Percentiles rank a stretch among this genome's conserved stretches.
Evolutionary conservation across 2,329 filamentous ascomycete species (phyloP).

Genomic region (Dactylonectria macrodidyma): DNA sequence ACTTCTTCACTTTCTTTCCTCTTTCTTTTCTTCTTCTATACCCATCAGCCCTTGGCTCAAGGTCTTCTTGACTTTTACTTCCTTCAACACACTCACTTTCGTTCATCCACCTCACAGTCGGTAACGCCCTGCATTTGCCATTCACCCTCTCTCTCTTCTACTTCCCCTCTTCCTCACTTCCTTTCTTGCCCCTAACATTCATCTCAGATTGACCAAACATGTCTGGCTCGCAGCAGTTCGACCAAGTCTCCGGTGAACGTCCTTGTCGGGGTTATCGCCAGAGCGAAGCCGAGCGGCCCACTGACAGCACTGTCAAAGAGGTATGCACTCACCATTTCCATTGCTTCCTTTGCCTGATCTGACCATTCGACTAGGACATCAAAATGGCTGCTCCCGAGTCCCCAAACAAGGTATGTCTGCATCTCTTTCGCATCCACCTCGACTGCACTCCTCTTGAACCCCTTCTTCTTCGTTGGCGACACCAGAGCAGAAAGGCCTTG

Average conservation of each 20-base stretch:
- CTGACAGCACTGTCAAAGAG: neutral
- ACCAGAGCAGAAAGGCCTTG: constrained; percentile 21
- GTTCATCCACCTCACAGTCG: neutral
- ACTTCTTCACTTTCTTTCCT: neutral
- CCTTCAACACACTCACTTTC: neutral
- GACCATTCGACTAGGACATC: neutral
- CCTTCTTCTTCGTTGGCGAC: constrained; percentile 34
- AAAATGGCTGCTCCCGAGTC: neutral
- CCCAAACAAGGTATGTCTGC: constrained; percentile 34
- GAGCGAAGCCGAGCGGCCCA: neutral
- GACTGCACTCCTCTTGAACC: constrained; percentile 23
- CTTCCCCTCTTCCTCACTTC: neutral
- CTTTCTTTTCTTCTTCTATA: neutral
- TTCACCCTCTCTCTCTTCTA: neutral
- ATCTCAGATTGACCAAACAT: neutral
- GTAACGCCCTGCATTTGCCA: neutral
- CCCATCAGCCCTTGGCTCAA: neutral
- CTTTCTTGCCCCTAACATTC: neutral
- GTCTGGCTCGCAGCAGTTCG: neutral
- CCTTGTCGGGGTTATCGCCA: neutral
- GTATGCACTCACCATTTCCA: neutral
- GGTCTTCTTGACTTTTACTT: constrained; percentile 2
- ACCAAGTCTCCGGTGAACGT: too few species aligned
- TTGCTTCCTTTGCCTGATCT: neutral
- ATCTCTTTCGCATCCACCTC: constrained; percentile 38